Evolutionary conservation across 495 filamentous ascomycete genomes (phyloP), one percentile per base, ranked within the genome.

Genomic region (Penicillium mononematosum): DNA sequence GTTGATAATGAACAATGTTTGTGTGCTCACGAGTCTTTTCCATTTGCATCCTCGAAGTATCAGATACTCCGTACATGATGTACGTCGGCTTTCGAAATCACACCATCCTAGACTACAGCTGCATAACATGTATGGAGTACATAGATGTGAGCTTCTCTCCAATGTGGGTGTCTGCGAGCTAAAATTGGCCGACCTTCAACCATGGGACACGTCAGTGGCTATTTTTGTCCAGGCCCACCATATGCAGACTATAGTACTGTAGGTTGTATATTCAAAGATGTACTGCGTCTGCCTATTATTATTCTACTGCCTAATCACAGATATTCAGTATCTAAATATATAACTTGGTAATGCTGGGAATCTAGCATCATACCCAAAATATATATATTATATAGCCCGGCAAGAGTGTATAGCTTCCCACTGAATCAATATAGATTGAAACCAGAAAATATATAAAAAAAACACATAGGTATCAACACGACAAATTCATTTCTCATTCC

Each of bases 151-250:
- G 45, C 45, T 25, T 34, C 39, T 32, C 41, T 38, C 25, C 41
- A 48, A 48, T 27, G 32, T 43, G 27, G 17, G 25, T 47, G 31
- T 45, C 41, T 50, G 50, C 50, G 53, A 27, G 25, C 50, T 56
- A 60, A 60, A 44, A 50, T 45, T 50, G 52, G 41, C 29, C 25
- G 24, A n/a, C 45, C 4, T 42, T 50, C 50, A 63, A 64, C 61
- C 61, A 64, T 64, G 61, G 61, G 54, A 57, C 50, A 59, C 52
- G 58, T 56, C 54, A 57, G 29, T 51, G 41, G 41, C 39, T 58
- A 47, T 41, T 56, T 58, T 53, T 53, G 36, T 56, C 51, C 27
- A 24, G 51, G 50, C 43, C 57, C 53, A 55, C 53, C 44, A n/a
- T 25, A 29, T 36, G 17, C 32, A 19, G 12, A 20, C 22, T 24